These are phyloP conservation scores for Leersia perrieri DNA, from an alignment of 176 grass and related monocot species.

Conservation along the genomic window DNA sequence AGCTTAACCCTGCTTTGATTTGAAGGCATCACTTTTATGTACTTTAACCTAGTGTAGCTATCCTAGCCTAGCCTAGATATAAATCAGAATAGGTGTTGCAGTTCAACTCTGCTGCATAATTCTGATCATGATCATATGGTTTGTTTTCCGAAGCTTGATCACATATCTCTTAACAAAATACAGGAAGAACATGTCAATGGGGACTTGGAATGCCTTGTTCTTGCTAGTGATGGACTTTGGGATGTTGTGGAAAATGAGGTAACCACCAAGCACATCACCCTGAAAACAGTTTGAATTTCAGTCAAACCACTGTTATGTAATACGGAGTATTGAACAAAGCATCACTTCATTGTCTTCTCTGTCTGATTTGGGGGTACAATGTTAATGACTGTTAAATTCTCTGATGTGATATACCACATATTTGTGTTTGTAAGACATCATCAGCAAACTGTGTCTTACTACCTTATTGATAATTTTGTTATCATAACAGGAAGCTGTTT, in stretches of 20 bases:
- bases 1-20: conserved; percentile 20
- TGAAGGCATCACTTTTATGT: not conserved
- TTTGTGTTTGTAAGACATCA: not conserved
- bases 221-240: conserved; percentile 94
- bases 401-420: not conserved
- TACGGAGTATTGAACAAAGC: not conserved
- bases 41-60: not conserved
- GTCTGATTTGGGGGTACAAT: not conserved
- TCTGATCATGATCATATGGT: not conserved
- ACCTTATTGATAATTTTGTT: not conserved
- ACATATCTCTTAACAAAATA: conserved; percentile 4
- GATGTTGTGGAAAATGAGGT: conserved; percentile 95
- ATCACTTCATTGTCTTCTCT: not conserved
- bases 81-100: not conserved
- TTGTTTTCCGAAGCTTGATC: not conserved
- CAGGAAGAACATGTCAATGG: conserved; percentile 68
- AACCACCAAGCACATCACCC: not conserved
- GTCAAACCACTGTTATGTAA: conserved; percentile 2
- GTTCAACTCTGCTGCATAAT: not conserved
- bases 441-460: not conserved
- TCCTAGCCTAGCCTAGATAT: too few species aligned
- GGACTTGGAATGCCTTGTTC: conserved; percentile 84
- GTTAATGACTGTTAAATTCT: not conserved
- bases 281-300: conserved; percentile 3
- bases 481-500: conserved; percentile 62